phyloP scores from a whole-genome alignment of 306 rosid genomes.

The Sicyos baderoa region DNA sequence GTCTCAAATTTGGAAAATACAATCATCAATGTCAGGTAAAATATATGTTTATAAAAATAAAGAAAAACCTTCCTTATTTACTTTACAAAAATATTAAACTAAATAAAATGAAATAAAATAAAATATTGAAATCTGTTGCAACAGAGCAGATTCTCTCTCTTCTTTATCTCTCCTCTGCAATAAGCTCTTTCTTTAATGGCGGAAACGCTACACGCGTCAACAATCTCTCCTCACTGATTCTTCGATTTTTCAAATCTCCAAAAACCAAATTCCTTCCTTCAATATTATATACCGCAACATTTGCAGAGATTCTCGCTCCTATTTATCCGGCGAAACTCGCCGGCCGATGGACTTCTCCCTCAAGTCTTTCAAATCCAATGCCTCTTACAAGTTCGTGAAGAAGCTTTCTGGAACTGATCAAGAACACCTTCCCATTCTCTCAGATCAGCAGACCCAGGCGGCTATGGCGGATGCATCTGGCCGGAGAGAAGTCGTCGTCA shows the following conservation, averaged over 20 bases:
- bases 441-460: slow-evolving; percentile 22
- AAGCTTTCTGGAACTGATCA: slow-evolving; percentile 30
- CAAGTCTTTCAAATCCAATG: slow-evolving; percentile 51
- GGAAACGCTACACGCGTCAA: slow-evolving; percentile 32
- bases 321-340: background rate
- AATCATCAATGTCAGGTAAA: too few species aligned
- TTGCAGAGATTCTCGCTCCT: background rate
- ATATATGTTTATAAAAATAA: too few species aligned
- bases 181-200: slow-evolving; percentile 9
- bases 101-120: too few species aligned
- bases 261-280: too few species aligned
- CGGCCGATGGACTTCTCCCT: slow-evolving; percentile 50
- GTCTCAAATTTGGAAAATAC: too few species aligned
- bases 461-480: slow-evolving; percentile 15
- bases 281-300: background rate
- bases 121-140: too few species aligned
- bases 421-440: slow-evolving; percentile 54
- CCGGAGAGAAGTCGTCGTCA: slow-evolving; percentile 42
- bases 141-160: background rate
- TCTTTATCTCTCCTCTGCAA: background rate
- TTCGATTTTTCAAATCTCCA: background rate
- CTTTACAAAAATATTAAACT: too few species aligned
- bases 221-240: background rate
- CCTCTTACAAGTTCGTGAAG: slow-evolving; percentile 26
- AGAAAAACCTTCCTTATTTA: too few species aligned